Evolutionary conservation across 1,139 yeast genomes (phyloP).

Genomic region (Saccharomyces pastorianus): DNA sequence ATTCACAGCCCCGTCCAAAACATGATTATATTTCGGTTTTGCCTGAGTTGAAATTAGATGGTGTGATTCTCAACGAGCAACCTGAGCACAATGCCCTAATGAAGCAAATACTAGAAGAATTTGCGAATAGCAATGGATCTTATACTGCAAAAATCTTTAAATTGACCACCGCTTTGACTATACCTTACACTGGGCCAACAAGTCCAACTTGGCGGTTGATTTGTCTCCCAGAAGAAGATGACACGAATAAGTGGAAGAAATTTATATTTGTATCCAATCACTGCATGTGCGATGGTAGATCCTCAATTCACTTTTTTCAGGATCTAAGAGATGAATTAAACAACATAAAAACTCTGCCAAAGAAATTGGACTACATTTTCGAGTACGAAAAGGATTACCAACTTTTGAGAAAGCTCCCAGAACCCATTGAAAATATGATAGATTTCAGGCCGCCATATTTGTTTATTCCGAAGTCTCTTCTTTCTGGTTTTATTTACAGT

Average conservation of each 20-base stretch:
- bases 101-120: background rate
- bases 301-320: constrained; percentile 8
- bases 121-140: constrained; percentile 1
- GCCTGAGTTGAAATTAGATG: constrained; percentile 1
- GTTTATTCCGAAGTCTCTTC: background rate
- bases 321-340: constrained; percentile 7
- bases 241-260: constrained; percentile 3
- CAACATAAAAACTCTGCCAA: background rate
- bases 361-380: constrained; percentile 1
- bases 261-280: constrained; percentile 9
- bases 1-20: constrained; percentile 4
- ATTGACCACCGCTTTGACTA: constrained; percentile 2
- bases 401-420: constrained; percentile 3
- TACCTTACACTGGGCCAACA: constrained; percentile 5
- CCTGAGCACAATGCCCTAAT: background rate
- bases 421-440: constrained; percentile 4
- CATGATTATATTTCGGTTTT: constrained; percentile 10
- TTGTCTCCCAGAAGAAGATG: constrained; percentile 3
- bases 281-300: constrained; percentile 8
- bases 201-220: constrained; percentile 9
- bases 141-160: constrained; percentile 1
- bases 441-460: background rate
- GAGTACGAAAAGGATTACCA: constrained; percentile 1
- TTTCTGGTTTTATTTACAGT: background rate
- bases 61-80: background rate